Conservation (phyloP, 176 grass and related monocot species). For the Eremochloa ophiuroides region DNA sequence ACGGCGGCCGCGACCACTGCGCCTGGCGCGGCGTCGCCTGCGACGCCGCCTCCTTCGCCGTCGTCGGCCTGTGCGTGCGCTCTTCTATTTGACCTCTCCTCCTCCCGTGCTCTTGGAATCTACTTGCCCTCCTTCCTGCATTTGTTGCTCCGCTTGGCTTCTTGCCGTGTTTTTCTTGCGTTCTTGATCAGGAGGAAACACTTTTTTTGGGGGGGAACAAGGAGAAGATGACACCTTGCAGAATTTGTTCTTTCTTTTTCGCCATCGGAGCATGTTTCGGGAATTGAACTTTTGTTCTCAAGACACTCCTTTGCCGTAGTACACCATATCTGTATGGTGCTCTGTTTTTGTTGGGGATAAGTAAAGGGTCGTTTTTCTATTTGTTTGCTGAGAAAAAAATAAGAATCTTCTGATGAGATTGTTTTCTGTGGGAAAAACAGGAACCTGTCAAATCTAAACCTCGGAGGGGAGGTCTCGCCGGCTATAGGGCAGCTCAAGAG, state of each 20-base stretch:
- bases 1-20: slow-evolving; percentile 65
- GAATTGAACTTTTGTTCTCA: neutral
- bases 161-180: neutral
- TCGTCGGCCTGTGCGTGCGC: slow-evolving; percentile 53
- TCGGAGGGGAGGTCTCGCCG: slow-evolving; percentile 94
- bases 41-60: slow-evolving; percentile 65
- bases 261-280: neutral
- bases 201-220: neutral
- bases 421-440: slow-evolving; percentile 39
- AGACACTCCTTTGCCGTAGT: neutral
- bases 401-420: neutral
- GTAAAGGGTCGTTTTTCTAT: neutral
- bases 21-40: slow-evolving; percentile 88
- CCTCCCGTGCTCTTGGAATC: neutral
- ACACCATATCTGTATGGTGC: neutral
- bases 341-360: neutral
- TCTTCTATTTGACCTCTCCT: neutral
- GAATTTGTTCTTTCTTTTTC: neutral
- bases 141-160: neutral
- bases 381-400: neutral
- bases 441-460: slow-evolving; percentile 95
- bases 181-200: neutral
- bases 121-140: neutral
- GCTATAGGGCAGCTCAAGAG: slow-evolving; percentile 70
- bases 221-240: neutral